Evolutionary conservation across 2,329 filamentous ascomycete species (phyloP), one percentile per base, ranked within the genome.

Genomic region (Exophiala mesophila): DNA sequence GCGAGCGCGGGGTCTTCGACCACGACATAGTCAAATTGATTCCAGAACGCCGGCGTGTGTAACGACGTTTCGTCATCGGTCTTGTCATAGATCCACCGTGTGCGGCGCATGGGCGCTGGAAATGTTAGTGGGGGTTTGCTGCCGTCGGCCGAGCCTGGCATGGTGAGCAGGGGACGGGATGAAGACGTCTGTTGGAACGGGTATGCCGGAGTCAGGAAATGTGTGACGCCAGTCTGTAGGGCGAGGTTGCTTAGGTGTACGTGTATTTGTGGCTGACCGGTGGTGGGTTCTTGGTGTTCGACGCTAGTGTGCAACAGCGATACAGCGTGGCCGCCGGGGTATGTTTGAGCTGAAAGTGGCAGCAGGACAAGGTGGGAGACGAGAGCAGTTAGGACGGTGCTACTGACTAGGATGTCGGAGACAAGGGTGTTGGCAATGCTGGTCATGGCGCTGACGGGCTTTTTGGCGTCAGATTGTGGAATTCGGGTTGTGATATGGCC

Each of bases 281-380:
- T 30, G 34, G 49, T 48, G 28, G 46, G 39, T n/a, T 45, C 28
- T 17, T 47, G 44, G 23, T 26, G 23, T 12, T 26, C 23, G n/a
- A n/a, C n/a, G n/a, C 46, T 9, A 12, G 57, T 57, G 37, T 72
- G 69, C 15, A 71, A 57, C 15, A 59, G 48, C 24, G 62, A 56
- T 7, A 97, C 71, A 2, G 89, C 92, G 45, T 85, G 78, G 16
- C 87, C 92, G 35, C 92, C 92, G 1, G 92, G 92, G 59, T 98
- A 98, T 66, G 96, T 98, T 44, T 94, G 78, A 10, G 85, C 83
- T 0, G 88, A 95, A 46, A 94, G 69, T 19, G 83, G 73, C 2
- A 96, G 78, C 65, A 95, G 78, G 66, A 94, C 78, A 21, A 67
- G 74, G 3, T 72, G 70, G 43, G 83, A 86, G 24, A 77, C 69